Base-by-base conservation (phyloP, 2,329 filamentous ascomycete species). In the Cercospora sp. region DNA sequence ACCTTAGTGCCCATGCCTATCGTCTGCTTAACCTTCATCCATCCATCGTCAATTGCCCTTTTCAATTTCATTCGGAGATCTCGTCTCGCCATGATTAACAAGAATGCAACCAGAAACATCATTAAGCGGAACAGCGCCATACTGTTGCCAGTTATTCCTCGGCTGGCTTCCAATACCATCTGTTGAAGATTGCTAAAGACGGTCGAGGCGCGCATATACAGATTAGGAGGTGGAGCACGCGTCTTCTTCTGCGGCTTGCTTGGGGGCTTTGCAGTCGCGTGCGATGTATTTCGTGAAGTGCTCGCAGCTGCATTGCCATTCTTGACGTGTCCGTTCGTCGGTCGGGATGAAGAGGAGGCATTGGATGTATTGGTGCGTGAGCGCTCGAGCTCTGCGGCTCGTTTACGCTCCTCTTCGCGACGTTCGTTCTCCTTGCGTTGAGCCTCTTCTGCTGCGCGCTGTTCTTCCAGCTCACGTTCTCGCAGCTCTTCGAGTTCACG, bases 1-100 rank as follows among this genome's bases (percentile, higher is more conserved):
- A 98, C 94, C 83, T 97, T 98, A 71, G 96, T 91, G 2, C 94
- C 95, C 94, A 98, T 98, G 1, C 94, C 94, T 4, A 94, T 90
- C 0, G 95, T 98, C 57, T 89, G 86, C 78, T 87, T 89, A 49
- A 97, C 82, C 82, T 97, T 97, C 65, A 87, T 86, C 93, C 93
- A 97, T 9, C 88, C 89, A 30, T 86, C 83, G 45, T 86, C 87
- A 53, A 96, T 77, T 43, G 93, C 83, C 65, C 89, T 85, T 77
- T 89, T 86, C 40, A 97, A 80, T 71, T 91, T 87, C 72, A 96
- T 89, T 49, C 94, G 87, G 13, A 97, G 83, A 76, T 91, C 90
- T 74, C 87, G 86, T 74, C 91, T 86, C 67, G 91, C 90, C 68
- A 97, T 83, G 71, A 95, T 87, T 70, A 94, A 80, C 32, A 96